phyloP scores from a whole-genome alignment of 441 rosid genomes.

The Erodium texanum region DNA sequence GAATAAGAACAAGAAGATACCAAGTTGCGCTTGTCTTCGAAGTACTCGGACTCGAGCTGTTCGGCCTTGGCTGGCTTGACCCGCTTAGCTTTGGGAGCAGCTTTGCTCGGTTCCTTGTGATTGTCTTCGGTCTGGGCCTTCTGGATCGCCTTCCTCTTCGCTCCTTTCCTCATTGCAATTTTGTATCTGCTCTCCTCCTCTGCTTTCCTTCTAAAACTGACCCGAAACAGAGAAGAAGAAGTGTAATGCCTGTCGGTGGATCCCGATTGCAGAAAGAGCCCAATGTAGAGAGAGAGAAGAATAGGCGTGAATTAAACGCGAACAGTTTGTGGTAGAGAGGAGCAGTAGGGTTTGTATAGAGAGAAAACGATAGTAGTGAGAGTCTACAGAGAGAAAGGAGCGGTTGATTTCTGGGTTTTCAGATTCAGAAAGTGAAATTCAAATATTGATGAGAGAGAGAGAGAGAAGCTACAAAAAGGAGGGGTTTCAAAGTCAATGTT shows the following conservation, averaged over 20 bases:
- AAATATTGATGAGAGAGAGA: neutral
- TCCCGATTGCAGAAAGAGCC: slow-evolving; percentile 30
- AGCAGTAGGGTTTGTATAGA: neutral
- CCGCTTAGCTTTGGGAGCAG: slow-evolving; percentile 40
- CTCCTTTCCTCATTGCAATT: slow-evolving; percentile 54
- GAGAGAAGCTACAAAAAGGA: neutral
- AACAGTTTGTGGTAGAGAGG: neutral
- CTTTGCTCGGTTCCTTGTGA: slow-evolving; percentile 19
- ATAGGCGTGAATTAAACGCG: neutral
- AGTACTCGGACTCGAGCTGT: slow-evolving; percentile 56
- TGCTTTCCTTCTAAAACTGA: neutral
- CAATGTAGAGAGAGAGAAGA: slow-evolving; percentile 18
- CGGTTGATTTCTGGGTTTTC: neutral
- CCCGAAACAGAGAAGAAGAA: slow-evolving; percentile 3
- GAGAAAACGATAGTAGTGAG: neutral
- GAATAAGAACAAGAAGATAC: slow-evolving; percentile 23
- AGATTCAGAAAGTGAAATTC: neutral
- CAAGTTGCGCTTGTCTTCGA: slow-evolving; percentile 78
- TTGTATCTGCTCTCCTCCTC: neutral
- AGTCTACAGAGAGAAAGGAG: neutral
- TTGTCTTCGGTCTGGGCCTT: slow-evolving; percentile 24
- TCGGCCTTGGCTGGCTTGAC: slow-evolving; percentile 22
- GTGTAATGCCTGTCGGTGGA: slow-evolving; percentile 22
- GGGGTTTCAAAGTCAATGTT: neutral
- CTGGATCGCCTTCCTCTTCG: slow-evolving; percentile 53